These are phyloP conservation scores for Cardamine chenopodiifolia DNA, from an alignment of 345 rosid species.

Conservation along the genomic window DNA sequence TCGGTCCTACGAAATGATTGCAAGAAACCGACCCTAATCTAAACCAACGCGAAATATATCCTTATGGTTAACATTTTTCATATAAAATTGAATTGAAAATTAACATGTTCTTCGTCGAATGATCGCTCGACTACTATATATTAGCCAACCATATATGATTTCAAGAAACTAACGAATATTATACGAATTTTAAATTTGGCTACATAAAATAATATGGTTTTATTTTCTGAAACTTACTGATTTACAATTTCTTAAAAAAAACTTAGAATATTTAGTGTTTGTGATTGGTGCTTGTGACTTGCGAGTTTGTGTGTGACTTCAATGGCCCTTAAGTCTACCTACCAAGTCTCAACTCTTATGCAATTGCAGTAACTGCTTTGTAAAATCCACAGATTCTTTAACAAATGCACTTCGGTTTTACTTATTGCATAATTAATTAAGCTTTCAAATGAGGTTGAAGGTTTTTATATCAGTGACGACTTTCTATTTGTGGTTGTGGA, in stretches of 20 bases:
- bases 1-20: not conserved
- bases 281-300: conserved; percentile 28
- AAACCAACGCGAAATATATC: conserved; percentile 2
- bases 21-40: not conserved
- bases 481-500: not conserved
- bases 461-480: not conserved
- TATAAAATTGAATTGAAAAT: not conserved
- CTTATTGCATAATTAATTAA: not conserved
- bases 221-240: not conserved
- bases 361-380: not conserved
- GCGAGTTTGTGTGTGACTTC: conserved; percentile 12
- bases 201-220: not conserved
- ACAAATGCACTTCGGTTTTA: not conserved
- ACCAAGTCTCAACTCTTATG: conserved; percentile 21
- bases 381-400: not conserved
- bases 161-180: not conserved
- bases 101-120: not conserved
- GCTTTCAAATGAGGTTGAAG: not conserved
- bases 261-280: conserved; percentile 22
- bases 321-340: conserved; percentile 14
- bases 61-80: not conserved
- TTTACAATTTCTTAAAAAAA: not conserved
- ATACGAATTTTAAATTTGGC: not conserved
- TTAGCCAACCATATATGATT: not conserved
- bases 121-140: not conserved